Evolutionary conservation across 768 basidiomycete genomes (phyloP).

Genomic region (Termitomyces sp.): DNA sequence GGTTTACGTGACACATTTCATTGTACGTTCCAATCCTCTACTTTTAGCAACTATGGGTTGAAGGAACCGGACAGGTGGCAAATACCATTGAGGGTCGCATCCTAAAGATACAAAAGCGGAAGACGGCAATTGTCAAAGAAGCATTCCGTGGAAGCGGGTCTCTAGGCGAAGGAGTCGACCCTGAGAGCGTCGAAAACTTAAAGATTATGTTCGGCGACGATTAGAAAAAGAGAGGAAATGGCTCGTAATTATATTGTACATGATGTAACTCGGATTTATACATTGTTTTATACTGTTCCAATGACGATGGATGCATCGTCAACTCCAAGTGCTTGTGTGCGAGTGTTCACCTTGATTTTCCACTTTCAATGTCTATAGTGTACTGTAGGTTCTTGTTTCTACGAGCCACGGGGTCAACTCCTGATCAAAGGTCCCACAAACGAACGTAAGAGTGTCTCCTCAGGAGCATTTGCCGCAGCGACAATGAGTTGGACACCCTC

Average conservation of each 20-base stretch:
- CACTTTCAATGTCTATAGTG: too few species aligned
- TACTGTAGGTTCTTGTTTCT: not conserved
- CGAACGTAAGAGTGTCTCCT: conserved; percentile 20
- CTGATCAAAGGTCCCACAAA: conserved; percentile 17
- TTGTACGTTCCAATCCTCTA: conserved; percentile 40
- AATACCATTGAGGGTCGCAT: conserved; percentile 80
- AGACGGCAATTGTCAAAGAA: conserved; percentile 82
- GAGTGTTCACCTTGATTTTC: not conserved
- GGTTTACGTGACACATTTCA: conserved; percentile 81
- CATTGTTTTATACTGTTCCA: not conserved
- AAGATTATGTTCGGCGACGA: conserved; percentile 71
- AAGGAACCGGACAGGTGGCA: conserved; percentile 37
- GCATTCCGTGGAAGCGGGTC: conserved; percentile 59
- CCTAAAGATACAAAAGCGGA: conserved; percentile 76
- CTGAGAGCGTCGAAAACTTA: conserved; percentile 76
- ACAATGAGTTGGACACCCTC: conserved; percentile 44
- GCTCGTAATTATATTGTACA: not conserved
- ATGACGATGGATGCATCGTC: not conserved
- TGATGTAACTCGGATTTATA: not conserved
- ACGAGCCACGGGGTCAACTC: not conserved
- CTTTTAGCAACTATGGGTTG: not conserved
- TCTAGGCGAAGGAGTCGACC: conserved; percentile 40
- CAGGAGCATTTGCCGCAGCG: conserved; percentile 22
- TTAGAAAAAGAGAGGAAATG: conserved; percentile 1
- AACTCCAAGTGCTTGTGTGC: not conserved